Conservation (phyloP, 2,329 filamentous ascomycete genomes). For the Colletotrichum tofieldiae region DNA sequence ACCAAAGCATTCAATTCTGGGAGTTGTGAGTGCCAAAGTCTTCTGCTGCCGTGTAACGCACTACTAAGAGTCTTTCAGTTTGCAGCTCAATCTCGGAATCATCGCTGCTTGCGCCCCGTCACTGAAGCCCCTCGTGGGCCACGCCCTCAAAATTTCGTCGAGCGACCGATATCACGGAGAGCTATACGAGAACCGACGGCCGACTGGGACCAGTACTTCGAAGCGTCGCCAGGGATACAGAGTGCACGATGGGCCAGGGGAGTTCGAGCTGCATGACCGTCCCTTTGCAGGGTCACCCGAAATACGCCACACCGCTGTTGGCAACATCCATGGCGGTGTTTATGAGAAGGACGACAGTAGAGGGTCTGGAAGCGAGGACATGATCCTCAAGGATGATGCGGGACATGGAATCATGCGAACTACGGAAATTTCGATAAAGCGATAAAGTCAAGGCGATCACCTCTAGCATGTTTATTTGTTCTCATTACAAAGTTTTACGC, state of each 20-base stretch:
- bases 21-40: constrained; percentile 50
- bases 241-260: constrained; percentile 8
- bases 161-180: constrained; percentile 30
- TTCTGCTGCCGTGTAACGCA: not conserved
- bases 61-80: constrained; percentile 45
- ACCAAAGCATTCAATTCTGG: constrained; percentile 50
- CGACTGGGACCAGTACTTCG: constrained; percentile 19
- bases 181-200: constrained; percentile 21
- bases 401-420: constrained; percentile 25
- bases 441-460: not conserved
- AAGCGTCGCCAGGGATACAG: constrained; percentile 30
- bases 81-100: constrained; percentile 58
- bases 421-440: constrained; percentile 18
- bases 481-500: not conserved
- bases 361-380: constrained; percentile 18
- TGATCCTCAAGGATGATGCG: constrained; percentile 23
- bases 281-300: constrained; percentile 22
- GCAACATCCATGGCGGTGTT: not conserved
- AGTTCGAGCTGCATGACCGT: constrained; percentile 26
- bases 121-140: constrained; percentile 55
- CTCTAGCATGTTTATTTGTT: too few species aligned
- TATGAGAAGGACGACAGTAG: not conserved
- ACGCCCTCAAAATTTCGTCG: constrained; percentile 48
- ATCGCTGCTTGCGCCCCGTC: constrained; percentile 57
- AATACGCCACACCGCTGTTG: not conserved